Evolutionary conservation across 495 filamentous ascomycete species (phyloP).

Genomic region (Xylaria acuta): DNA sequence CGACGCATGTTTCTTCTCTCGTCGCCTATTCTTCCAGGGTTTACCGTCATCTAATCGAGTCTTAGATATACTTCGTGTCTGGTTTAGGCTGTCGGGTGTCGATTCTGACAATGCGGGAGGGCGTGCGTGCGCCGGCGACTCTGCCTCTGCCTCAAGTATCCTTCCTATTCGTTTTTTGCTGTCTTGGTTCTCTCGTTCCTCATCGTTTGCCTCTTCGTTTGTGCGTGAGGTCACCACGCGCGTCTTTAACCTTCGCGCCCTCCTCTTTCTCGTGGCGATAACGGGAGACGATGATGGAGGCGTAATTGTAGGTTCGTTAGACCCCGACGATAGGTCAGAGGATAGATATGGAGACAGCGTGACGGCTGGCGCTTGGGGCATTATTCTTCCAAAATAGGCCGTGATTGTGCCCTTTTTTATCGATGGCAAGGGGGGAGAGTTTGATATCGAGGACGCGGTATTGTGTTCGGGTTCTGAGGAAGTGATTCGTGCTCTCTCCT

Average conservation of each 20-base stretch:
- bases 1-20: constrained; percentile 36
- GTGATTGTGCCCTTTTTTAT: constrained; percentile 48
- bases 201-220: constrained; percentile 4
- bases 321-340: constrained; percentile 28
- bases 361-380: constrained; percentile 28
- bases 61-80: background rate
- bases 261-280: constrained; percentile 25
- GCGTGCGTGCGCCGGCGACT: background rate
- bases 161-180: background rate
- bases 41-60: constrained; percentile 19
- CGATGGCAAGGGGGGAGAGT: constrained; percentile 11
- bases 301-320: constrained; percentile 28
- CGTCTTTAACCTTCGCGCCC: constrained; percentile 47
- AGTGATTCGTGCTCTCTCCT: background rate
- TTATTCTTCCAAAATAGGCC: constrained; percentile 48
- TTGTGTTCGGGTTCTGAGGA: background rate
- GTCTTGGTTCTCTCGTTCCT: background rate
- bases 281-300: constrained; percentile 42
- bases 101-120: constrained; percentile 18
- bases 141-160: background rate
- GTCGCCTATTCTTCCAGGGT: constrained; percentile 24
- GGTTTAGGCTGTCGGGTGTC: constrained; percentile 20
- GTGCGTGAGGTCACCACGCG: constrained; percentile 27
- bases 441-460: background rate
- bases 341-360: constrained; percentile 25